These are phyloP conservation scores for Xylariales sp. DNA, from an alignment of 2,329 filamentous ascomycete species.

Conservation along the genomic window DNA sequence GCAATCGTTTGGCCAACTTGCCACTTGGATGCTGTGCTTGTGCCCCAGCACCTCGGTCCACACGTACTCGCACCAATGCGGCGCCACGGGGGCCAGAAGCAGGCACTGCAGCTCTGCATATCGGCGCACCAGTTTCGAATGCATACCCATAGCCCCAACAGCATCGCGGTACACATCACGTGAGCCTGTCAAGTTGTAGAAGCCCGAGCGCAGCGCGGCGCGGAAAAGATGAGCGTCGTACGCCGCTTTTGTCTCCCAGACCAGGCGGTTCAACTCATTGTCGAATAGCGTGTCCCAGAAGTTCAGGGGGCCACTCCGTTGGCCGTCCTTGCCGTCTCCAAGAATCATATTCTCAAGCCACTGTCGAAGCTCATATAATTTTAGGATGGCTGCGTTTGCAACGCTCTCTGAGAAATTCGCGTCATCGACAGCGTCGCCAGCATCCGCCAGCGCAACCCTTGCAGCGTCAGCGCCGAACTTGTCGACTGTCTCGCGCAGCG, in stretches of 20 bases:
- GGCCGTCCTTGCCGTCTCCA: conserved; percentile 70
- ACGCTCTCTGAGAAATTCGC: conserved; percentile 70
- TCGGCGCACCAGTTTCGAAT: conserved; percentile 51
- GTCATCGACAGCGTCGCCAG: conserved; percentile 92
- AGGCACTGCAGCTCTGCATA: conserved; percentile 70
- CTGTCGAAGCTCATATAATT: conserved; percentile 82
- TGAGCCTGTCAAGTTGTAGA: conserved; percentile 48
- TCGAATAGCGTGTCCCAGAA: conserved; percentile 89
- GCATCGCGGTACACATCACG: conserved; percentile 86
- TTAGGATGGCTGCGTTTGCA: conserved; percentile 85
- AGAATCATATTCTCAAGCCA: conserved; percentile 90
- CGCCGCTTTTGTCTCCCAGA: conserved; percentile 80
- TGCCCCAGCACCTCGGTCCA: conserved; percentile 85
- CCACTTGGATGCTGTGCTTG: conserved; percentile 56
- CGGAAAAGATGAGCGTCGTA: conserved; percentile 63
- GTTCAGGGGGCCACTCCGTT: conserved; percentile 59
- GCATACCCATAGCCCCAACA: conserved; percentile 47
- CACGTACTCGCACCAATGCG: conserved; percentile 94
- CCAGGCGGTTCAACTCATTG: conserved; percentile 89
- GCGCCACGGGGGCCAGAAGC: conserved; percentile 87
- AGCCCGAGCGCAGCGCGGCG: not conserved
- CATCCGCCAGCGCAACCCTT: conserved; percentile 90
- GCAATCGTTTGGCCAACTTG: conserved; percentile 63
- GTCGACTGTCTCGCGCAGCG: conserved; percentile 81
- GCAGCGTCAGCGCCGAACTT: conserved; percentile 97